Percentiles rank a stretch among this genome's conserved stretches.
These are phyloP conservation scores for Aureobasidium melanogenum DNA, from an alignment of 2,329 filamentous ascomycete species.

Conservation along the genomic window DNA sequence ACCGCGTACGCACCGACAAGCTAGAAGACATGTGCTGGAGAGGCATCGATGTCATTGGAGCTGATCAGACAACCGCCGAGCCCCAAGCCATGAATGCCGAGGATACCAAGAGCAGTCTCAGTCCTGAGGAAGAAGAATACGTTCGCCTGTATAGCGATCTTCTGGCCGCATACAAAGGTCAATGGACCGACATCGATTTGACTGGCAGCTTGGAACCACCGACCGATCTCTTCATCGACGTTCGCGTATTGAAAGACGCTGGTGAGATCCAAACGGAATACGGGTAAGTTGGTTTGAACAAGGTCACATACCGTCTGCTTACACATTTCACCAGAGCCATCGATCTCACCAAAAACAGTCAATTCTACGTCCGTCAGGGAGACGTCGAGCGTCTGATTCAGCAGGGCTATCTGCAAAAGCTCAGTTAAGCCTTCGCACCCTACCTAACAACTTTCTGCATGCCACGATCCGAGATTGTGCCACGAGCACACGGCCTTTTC, in stretches of 20 bases:
- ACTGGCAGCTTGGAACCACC: slow-evolving; percentile 91
- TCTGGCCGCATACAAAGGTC: slow-evolving; percentile 91
- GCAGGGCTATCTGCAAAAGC: slow-evolving; percentile 87
- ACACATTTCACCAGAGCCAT: slow-evolving; percentile 58
- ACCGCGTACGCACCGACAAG: slow-evolving; percentile 81
- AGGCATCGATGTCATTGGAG: slow-evolving; percentile 72
- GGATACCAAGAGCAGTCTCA: slow-evolving; percentile 56
- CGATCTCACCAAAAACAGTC: slow-evolving; percentile 93
- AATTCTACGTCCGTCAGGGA: slow-evolving; percentile 92
- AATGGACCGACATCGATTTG: slow-evolving; percentile 96
- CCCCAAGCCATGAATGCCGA: slow-evolving; percentile 35
- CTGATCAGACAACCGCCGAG: slow-evolving; percentile 36
- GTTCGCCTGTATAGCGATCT: slow-evolving; percentile 86
- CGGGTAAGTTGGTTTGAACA: slow-evolving; percentile 53
- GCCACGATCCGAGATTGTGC: not conserved
- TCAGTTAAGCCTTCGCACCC: slow-evolving; percentile 51
- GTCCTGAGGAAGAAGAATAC: slow-evolving; percentile 94
- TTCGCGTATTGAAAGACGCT: slow-evolving; percentile 89
- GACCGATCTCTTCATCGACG: slow-evolving; percentile 93
- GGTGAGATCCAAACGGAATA: slow-evolving; percentile 99
- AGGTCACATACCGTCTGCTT: not conserved
- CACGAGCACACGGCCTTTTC: not conserved
- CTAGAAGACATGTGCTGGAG: slow-evolving; percentile 91
- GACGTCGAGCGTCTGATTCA: slow-evolving; percentile 92
- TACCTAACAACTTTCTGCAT: not conserved